These are phyloP conservation scores for Trametes coccinea DNA, from an alignment of 768 basidiomycete genomes.

Conservation along the genomic window DNA sequence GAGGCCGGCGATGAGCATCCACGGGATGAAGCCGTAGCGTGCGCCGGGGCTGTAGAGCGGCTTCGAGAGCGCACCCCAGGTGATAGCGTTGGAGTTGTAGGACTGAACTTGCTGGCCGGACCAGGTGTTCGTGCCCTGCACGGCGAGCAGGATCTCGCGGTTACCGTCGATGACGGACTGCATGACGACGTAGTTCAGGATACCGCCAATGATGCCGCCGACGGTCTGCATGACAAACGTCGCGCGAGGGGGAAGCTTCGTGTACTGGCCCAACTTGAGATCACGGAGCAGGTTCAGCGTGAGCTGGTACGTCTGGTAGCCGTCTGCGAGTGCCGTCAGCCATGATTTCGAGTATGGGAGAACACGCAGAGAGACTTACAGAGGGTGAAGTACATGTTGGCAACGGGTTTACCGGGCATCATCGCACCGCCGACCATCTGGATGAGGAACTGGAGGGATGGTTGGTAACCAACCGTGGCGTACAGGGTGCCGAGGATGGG, in stretches of 20 bases:
- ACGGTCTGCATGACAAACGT: conserved; percentile 59
- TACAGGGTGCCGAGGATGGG: conserved; percentile 56
- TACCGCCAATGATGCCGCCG: conserved; percentile 52
- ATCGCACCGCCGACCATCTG: conserved; percentile 53
- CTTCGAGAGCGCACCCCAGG: conserved; percentile 56
- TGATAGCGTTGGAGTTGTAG: conserved; percentile 52
- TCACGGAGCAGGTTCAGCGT: conserved; percentile 47
- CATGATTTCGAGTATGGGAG: not conserved
- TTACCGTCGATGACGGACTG: conserved; percentile 34
- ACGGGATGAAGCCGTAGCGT: conserved; percentile 50
- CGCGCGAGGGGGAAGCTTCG: conserved; percentile 62
- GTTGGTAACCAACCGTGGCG: conserved; percentile 42
- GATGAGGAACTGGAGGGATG: conserved; percentile 38
- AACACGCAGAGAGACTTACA: not conserved
- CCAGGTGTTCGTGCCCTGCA: conserved; percentile 54
- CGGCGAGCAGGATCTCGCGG: conserved; percentile 47
- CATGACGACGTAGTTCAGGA: conserved; percentile 42
- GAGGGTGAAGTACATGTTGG: conserved; percentile 44
- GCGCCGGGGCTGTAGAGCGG: conserved; percentile 46
- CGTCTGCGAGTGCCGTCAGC: conserved; percentile 27
- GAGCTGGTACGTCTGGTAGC: conserved; percentile 39
- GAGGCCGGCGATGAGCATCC: conserved; percentile 49
- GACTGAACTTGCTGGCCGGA: conserved; percentile 50
- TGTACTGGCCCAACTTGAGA: conserved; percentile 54
- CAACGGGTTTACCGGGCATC: conserved; percentile 49